Evolutionary conservation across 2,329 filamentous ascomycete species (phyloP).

Genomic region (Paraconiothyrium brasiliense): DNA sequence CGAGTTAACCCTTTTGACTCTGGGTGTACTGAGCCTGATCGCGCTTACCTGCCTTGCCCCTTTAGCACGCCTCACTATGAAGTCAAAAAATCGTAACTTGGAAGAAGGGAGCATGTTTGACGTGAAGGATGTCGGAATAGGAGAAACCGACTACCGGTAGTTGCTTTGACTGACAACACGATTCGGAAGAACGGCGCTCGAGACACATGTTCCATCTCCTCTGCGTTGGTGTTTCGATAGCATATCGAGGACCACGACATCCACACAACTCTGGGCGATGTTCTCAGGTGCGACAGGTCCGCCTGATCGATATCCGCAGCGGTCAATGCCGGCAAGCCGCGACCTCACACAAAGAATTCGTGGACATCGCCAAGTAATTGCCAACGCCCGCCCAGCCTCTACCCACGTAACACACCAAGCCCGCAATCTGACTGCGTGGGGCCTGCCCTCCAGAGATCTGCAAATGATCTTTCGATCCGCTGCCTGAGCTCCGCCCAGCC

Average conservation of each 20-base stretch:
- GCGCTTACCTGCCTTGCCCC: neutral
- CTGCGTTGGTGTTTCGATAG: conserved; percentile 2
- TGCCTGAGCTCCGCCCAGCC: conserved; percentile 14
- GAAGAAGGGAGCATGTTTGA: neutral
- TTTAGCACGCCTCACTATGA: neutral
- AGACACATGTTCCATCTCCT: neutral
- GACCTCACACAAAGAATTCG: conserved; percentile 7
- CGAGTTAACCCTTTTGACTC: neutral
- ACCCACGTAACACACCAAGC: conserved; percentile 11
- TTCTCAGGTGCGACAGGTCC: conserved; percentile 3
- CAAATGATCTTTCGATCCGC: conserved; percentile 16
- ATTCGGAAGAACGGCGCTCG: neutral
- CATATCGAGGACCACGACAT: neutral
- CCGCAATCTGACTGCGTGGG: conserved; percentile 13
- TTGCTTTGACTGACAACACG: neutral
- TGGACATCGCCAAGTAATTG: conserved; percentile 9
- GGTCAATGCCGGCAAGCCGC: conserved; percentile 10
- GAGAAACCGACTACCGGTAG: neutral
- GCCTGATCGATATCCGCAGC: neutral
- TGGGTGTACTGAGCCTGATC: neutral
- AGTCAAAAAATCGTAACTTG: neutral
- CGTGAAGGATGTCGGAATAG: neutral
- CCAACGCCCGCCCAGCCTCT: conserved; percentile 12
- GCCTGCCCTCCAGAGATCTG: conserved; percentile 9
- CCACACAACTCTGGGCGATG: conserved; percentile 5